Evolutionary conservation across 2,329 filamentous ascomycete species (phyloP).

Genomic region (Epichloe scottii): DNA sequence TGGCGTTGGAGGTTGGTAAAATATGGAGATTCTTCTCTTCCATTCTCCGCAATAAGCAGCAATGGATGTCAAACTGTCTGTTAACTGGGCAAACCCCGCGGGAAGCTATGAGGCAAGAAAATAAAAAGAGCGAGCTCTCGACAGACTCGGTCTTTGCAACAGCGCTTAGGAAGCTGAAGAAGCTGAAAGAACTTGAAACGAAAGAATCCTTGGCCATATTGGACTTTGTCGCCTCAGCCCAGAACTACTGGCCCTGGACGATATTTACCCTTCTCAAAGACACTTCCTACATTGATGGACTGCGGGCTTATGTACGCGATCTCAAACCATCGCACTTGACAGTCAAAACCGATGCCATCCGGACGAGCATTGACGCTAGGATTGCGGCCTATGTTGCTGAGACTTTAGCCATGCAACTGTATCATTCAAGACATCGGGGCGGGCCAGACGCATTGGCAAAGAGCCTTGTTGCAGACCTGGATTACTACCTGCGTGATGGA

Average conservation of each 20-base stretch:
- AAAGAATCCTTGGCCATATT: conserved; percentile 62
- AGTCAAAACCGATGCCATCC: conserved; percentile 40
- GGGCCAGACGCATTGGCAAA: conserved; percentile 53
- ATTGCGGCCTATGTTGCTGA: conserved; percentile 77
- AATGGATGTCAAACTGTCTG: conserved; percentile 91
- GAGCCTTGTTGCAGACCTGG: conserved; percentile 59
- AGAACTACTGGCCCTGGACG: conserved; percentile 94
- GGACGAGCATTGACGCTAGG: conserved; percentile 49
- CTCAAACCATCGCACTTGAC: conserved; percentile 40
- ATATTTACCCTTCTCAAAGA: conserved; percentile 70
- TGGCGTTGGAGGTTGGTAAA: conserved; percentile 49
- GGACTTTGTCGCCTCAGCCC: conserved; percentile 75
- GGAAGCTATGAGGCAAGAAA: conserved; percentile 50
- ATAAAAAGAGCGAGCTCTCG: conserved; percentile 36
- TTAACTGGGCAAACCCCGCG: conserved; percentile 79
- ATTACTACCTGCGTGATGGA: conserved; percentile 69
- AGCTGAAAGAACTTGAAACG: conserved; percentile 51
- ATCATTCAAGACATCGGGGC: conserved; percentile 68
- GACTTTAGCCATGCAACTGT: conserved; percentile 81
- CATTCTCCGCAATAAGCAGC: conserved; percentile 79
- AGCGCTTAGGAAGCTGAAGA: conserved; percentile 58
- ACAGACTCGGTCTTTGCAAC: conserved; percentile 57
- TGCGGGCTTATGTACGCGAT: conserved; percentile 56
- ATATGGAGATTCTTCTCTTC: conserved; percentile 82
- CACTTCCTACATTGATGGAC: conserved; percentile 55